Evolutionary conservation across 2,329 filamentous ascomycete genomes (phyloP), one percentile per base, ranked within the genome.

Genomic region (Trichophyton mentagrophytes): DNA sequence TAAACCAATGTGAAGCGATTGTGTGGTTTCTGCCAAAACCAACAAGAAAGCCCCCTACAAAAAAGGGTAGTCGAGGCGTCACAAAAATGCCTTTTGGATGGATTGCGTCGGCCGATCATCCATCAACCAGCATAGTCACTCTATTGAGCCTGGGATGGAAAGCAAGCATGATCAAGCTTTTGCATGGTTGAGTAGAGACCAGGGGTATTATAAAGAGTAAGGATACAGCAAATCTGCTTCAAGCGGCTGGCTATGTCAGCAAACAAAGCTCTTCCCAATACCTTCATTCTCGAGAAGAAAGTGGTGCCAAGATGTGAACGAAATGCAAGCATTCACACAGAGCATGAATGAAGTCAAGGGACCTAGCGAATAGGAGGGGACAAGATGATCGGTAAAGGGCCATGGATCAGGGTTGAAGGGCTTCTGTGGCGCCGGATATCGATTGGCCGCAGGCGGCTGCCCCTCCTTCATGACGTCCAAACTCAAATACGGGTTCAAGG

Each of bases 111-210:
- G 51, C 51, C 51, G 51, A 36, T 33, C 51, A 6, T 11, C 27
- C n/a, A 55, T 36, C 30, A 49, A 30, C 25, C 49, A 53, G 25
- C 22, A 25, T 33, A 13, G 27, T 36, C 25, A 36, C 17, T 17
- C 51, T 33, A 22, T 27, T 20, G 47, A 22, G 47, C 47, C 25
- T 36, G 15, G 51, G 13, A 3, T 36, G n/a, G 25, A 38, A 36
- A 55, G 51, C 51, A 36, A 55, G 25, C 51, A 55, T 55, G 25
- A 55, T 55, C 51, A 55, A 55, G 51, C 51, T 55, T 55, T 55
- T 55, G 51, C 51, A 55, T 55, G 51, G 51, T 20, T 53, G 27
- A 17, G 25, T 9, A 15, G 27, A 55, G 33, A 15, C 51, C 51
- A 55, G 51, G 51, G 51, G 51, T 22, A 36, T 11, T 53, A 8